These are phyloP conservation scores for Lactifluus echinatus DNA, from an alignment of 768 basidiomycete species.

Conservation along the genomic window DNA sequence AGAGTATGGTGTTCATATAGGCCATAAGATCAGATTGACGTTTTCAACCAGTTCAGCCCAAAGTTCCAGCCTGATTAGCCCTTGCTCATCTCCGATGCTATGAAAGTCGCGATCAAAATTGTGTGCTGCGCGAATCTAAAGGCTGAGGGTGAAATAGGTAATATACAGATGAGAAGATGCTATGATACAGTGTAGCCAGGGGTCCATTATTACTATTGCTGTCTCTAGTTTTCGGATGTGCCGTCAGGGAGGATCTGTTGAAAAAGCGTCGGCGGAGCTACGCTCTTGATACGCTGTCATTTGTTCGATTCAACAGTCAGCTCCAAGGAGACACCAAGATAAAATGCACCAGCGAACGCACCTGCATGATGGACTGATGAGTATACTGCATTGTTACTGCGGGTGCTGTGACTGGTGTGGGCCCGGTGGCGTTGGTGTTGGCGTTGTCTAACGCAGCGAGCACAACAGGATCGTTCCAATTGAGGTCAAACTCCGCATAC, in stretches of 20 bases:
- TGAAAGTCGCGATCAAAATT: neutral
- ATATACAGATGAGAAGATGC: neutral
- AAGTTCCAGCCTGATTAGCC: too few relatives aligned
- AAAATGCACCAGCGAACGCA: neutral
- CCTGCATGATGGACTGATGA: slow-evolving; percentile 6
- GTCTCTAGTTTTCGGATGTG: neutral
- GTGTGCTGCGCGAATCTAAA: neutral
- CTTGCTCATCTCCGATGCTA: too few relatives aligned
- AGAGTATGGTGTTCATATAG: too few relatives aligned
- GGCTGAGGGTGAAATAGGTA: neutral
- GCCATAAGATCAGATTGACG: too few relatives aligned
- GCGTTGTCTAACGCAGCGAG: slow-evolving; percentile 32
- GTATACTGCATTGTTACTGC: slow-evolving; percentile 5
- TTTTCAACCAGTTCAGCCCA: too few relatives aligned
- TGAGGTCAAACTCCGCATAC: slow-evolving; percentile 50
- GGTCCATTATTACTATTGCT: neutral
- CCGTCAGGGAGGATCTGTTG: neutral
- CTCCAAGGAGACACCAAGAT: neutral
- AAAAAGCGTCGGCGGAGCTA: neutral
- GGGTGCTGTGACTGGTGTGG: neutral
- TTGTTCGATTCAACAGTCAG: neutral
- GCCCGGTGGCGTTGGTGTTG: neutral
- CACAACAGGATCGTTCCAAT: slow-evolving; percentile 53
- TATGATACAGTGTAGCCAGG: slow-evolving; percentile 1
- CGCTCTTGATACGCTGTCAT: slow-evolving; percentile 7